Percentiles rank a stretch among this genome's conserved stretches.
phyloP scores from a whole-genome alignment of 352 stramenopile genomes.

The Globisporangium polare region DNA sequence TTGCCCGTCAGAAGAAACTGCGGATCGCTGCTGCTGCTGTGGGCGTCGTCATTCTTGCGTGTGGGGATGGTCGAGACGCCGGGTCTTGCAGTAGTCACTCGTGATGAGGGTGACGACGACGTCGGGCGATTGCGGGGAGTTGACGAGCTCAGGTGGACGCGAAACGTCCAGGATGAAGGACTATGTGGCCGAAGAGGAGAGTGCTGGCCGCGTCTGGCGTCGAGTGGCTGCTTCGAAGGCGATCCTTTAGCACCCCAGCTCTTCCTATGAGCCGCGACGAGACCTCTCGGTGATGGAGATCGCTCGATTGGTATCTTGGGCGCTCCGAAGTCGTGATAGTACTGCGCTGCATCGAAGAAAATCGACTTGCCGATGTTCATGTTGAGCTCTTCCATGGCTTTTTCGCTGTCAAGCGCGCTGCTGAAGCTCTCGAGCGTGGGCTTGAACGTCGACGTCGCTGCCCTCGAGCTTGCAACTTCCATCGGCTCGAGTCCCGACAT shows the following conservation, averaged over 20 bases:
- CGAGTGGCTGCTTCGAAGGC: not conserved
- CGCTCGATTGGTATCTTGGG: not conserved
- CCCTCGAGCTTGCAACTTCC: not conserved
- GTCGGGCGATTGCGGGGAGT: not conserved
- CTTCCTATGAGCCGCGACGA: not conserved
- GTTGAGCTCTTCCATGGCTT: constrained; percentile 25
- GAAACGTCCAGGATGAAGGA: not conserved
- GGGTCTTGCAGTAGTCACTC: not conserved
- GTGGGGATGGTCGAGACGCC: not conserved
- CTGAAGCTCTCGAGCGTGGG: constrained; percentile 32
- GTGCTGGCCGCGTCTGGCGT: not conserved
- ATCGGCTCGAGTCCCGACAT: constrained; percentile 14
- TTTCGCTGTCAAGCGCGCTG: constrained; percentile 23
- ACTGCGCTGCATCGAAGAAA: constrained; percentile 31
- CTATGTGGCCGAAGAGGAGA: not conserved
- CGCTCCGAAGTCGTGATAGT: constrained; percentile 25
- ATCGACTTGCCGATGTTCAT: constrained; percentile 43
- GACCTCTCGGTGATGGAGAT: not conserved
- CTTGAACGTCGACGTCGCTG: constrained; percentile 1
- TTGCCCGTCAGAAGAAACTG: constrained; percentile 7
- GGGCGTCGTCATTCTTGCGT: not conserved
- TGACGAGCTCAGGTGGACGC: not conserved
- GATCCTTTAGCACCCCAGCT: not conserved
- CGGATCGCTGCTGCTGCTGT: not conserved
- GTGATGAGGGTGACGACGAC: not conserved